Evolutionary conservation across 78 protist species (phyloP).

Genomic region (Dictyostelium capitatum): DNA sequence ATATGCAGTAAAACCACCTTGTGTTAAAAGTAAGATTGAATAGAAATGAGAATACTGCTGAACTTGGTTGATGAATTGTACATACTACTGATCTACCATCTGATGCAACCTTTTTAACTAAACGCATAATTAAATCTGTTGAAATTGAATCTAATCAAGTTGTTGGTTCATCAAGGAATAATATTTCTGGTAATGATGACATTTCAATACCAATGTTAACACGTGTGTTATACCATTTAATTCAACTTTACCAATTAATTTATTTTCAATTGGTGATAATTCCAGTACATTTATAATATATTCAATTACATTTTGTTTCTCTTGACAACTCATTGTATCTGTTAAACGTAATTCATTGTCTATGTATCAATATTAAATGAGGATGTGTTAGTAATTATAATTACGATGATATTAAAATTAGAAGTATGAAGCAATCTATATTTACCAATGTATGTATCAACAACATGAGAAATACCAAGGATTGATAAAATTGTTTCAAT

Average conservation of each 20-base stretch:
- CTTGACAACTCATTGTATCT: background rate
- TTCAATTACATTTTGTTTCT: background rate
- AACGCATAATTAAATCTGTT: constrained; percentile 54
- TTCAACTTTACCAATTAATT: constrained; percentile 38
- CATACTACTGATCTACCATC: constrained; percentile 75
- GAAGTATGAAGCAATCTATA: no score
- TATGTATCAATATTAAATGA: no score
- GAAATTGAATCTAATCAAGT: no score
- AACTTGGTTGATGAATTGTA: constrained; percentile 96
- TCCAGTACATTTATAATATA: constrained; percentile 66
- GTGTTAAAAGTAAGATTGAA: constrained; percentile 80
- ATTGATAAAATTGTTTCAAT: constrained; percentile 3
- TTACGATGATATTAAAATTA: no score
- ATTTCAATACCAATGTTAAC: constrained; percentile 66
- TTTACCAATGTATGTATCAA: constrained; percentile 88
- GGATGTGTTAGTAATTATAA: no score
- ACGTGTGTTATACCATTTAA: constrained; percentile 43
- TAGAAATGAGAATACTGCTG: constrained; percentile 75
- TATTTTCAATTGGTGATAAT: background rate
- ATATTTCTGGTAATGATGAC: constrained; percentile 47
- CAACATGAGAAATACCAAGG: constrained; percentile 86
- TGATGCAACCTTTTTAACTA: constrained; percentile 51
- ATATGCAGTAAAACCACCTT: constrained; percentile 88
- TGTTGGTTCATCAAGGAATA: constrained; percentile 82
- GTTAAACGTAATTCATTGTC: constrained; percentile 42